phyloP scores from a whole-genome alignment of 1,139 yeast species.

The Blastobotrys persicus region DNA sequence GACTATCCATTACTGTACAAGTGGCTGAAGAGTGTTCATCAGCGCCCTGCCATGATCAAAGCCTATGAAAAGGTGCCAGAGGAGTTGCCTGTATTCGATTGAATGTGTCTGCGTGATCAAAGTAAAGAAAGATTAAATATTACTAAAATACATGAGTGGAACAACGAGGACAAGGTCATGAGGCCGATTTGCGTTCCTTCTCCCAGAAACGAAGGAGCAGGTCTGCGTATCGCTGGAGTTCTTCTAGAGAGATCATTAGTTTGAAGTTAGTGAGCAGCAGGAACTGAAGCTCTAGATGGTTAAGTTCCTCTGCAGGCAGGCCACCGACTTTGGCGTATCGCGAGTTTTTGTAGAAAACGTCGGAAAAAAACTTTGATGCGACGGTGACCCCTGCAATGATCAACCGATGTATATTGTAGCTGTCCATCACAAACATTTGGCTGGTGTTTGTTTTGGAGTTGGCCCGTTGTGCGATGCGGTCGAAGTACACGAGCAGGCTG shows the following conservation, averaged over 20 bases:
- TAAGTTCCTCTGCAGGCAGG: constrained; percentile 86
- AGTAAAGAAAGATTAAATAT: not conserved
- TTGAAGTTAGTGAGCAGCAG: constrained; percentile 79
- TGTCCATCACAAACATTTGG: constrained; percentile 89
- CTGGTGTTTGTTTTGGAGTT: constrained; percentile 44
- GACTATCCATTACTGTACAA: not conserved
- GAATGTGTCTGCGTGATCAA: not conserved
- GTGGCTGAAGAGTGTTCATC: not conserved
- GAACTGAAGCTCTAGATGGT: constrained; percentile 88
- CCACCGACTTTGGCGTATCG: constrained; percentile 98
- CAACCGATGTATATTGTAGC: constrained; percentile 89
- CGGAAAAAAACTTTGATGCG: constrained; percentile 91
- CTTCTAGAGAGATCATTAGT: constrained; percentile 85
- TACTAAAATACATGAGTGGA: not conserved
- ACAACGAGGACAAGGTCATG: not conserved
- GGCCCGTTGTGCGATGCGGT: constrained; percentile 87
- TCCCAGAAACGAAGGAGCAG: constrained; percentile 79
- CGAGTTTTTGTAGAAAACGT: constrained; percentile 91
- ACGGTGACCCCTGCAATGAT: constrained; percentile 97
- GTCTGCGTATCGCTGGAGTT: constrained; percentile 87
- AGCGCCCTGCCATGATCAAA: not conserved
- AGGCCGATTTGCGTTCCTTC: constrained; percentile 21
- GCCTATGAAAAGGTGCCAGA: constrained; percentile 1
- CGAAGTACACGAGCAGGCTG: constrained; percentile 87
- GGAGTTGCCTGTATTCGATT: not conserved